Base-by-base conservation (phyloP, 2,329 filamentous ascomycete genomes). In the Pseudopyrenochaeta lycopersici region DNA sequence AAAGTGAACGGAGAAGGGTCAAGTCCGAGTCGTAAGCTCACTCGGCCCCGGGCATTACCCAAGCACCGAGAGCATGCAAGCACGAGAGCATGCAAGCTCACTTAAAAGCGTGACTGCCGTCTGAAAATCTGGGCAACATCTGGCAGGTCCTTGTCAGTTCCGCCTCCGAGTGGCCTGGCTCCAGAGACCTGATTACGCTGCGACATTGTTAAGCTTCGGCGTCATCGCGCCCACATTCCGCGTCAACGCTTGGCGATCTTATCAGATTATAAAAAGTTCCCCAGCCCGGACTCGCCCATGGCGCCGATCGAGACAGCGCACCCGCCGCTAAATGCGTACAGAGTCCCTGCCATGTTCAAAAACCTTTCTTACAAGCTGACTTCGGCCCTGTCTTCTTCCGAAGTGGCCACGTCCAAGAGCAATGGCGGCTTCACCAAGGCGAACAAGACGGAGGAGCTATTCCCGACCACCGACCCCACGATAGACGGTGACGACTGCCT, bases 401-500 rank as follows among this genome's bases (percentile, higher is more conserved):
- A 66, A 11, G 62, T 73, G 7, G 64, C 74, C 4, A 70, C 64
- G 4, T 17, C 56, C 23, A 74, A 71, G 46, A 67, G 69, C 9
- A 59, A 65, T 39, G 73, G 74, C 53, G 79, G 78, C 21, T 85
- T 85, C 64, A 63, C 70, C 36, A 84, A 78, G 21, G 80, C 81
- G 21, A 73, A 77, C 9, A 76, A 77, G 39, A 76, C 75, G 41
- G 77, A 79, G 36, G 76, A 79, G 30, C 82, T 98, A 9, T 98
- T 98, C 75, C 80, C 87, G 46, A 86, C 85, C 64, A 91, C 91
- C 32, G 84, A 90, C 68, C 86, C 90, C n/a, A 82, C 84, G 3
- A 78, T 90, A 36, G 94, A 97, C 76, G 94, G 93, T 59, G 91
- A 96, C 35, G 93, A 93, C 62, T 98, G 95, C 74, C 80, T 90